Evolutionary conservation across 2,329 filamentous ascomycete genomes (phyloP).

Genomic region (Dactylellina drechsleri): DNA sequence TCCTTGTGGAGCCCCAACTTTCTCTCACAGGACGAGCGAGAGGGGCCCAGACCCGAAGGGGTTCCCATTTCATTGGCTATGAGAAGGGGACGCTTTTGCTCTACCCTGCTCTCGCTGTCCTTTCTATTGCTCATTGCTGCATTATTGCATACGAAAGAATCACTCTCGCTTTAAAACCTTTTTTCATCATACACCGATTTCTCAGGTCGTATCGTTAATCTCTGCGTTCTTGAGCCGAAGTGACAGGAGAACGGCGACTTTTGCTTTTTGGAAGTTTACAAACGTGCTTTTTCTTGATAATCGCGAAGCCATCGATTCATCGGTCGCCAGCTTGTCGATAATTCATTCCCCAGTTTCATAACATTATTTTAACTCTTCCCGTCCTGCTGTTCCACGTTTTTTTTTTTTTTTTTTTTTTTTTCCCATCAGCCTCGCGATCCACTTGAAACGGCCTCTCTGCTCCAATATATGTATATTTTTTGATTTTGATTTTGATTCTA

Average conservation of each 20-base stretch:
- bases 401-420: neutral
- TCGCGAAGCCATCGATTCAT: neutral
- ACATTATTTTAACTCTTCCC: conserved; percentile 7
- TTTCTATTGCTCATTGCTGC: conserved; percentile 6
- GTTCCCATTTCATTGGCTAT: conserved; percentile 44
- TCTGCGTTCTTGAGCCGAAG: conserved; percentile 1
- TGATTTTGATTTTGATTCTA: neutral
- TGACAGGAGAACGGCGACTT: conserved; percentile 36
- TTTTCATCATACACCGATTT: neutral
- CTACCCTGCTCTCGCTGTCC: conserved; percentile 3
- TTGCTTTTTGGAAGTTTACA: neutral
- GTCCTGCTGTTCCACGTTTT: conserved; percentile 35
- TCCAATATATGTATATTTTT: no score
- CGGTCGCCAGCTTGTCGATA: neutral
- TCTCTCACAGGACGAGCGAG: conserved; percentile 18
- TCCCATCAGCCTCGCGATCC: conserved; percentile 50
- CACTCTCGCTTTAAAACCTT: neutral
- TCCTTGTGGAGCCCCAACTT: conserved; percentile 54
- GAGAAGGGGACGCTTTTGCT: conserved; percentile 17
- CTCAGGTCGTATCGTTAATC: neutral
- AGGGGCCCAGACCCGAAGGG: conserved; percentile 20
- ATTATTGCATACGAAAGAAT: neutral
- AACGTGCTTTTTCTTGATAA: neutral
- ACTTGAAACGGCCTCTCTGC: conserved; percentile 43
- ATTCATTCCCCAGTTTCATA: conserved; percentile 25